Evolutionary conservation across 2,329 filamentous ascomycete species (phyloP).

Genomic region (Camillea tinctor): DNA sequence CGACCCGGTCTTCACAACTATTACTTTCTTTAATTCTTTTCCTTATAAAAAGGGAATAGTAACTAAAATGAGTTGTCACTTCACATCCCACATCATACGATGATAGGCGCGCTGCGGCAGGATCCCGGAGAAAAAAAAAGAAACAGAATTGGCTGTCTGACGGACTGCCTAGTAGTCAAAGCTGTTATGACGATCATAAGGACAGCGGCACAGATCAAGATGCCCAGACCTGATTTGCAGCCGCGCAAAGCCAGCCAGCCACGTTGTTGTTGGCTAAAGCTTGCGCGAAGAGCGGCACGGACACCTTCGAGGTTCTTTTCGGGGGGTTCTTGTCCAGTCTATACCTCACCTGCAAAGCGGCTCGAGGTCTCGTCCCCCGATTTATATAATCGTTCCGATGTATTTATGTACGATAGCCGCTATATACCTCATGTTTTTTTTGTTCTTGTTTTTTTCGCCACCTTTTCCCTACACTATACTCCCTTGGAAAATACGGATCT

Average conservation of each 20-base stretch:
- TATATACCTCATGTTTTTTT: background rate
- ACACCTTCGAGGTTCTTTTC: background rate
- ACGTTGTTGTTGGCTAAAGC: conserved; percentile 6
- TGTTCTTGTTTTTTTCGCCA: background rate
- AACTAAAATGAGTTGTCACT: conserved; percentile 17
- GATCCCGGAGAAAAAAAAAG: background rate
- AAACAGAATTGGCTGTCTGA: conserved; percentile 11
- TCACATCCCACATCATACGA: conserved; percentile 20
- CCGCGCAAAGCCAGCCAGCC: conserved; percentile 15
- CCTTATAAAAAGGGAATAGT: background rate
- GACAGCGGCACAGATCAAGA: conserved; percentile 7
- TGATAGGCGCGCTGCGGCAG: background rate
- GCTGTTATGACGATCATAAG: conserved; percentile 19
- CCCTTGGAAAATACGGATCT: background rate
- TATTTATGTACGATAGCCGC: background rate
- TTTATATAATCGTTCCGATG: background rate
- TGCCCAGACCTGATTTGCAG: conserved; percentile 18
- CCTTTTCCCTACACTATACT: background rate
- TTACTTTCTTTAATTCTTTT: background rate
- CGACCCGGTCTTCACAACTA: conserved; percentile 2
- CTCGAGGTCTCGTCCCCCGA: background rate
- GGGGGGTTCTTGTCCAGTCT: background rate
- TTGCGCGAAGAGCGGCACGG: background rate
- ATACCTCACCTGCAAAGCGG: background rate
- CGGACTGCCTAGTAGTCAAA: conserved; percentile 16